phyloP scores from a whole-genome alignment of 257 asterid species.

The Agastache rugosa region DNA sequence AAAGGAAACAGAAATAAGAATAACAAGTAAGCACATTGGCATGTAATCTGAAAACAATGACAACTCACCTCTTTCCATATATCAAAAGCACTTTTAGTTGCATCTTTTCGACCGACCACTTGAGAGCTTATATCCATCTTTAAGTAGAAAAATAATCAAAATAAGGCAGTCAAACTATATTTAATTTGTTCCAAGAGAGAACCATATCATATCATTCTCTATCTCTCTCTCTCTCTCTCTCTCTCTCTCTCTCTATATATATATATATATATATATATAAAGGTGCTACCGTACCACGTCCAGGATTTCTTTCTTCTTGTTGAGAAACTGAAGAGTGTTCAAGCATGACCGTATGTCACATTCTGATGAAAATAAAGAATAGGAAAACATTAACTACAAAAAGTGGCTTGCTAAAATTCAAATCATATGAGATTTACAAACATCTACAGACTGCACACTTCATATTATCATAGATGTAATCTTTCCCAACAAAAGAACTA shows the following conservation, averaged over 20 bases:
- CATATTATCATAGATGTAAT: constrained; percentile 23
- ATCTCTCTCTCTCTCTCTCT: too few relatives aligned
- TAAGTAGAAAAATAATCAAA: constrained; percentile 32
- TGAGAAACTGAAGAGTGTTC: constrained; percentile 95
- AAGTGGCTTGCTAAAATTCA: constrained; percentile 19
- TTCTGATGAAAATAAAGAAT: constrained; percentile 53
- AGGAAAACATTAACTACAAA: constrained; percentile 23
- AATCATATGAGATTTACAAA: not conserved
- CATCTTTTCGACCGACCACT: constrained; percentile 93
- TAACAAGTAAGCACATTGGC: constrained; percentile 15
- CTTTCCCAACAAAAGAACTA: constrained; percentile 22
- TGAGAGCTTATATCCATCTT: constrained; percentile 91
- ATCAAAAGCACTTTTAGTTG: constrained; percentile 83
- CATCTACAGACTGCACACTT: constrained; percentile 12
- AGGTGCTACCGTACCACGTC: constrained; percentile 64
- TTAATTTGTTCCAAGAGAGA: constrained; percentile 19
- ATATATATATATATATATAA: not conserved
- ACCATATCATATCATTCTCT: constrained; percentile 20
- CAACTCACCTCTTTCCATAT: constrained; percentile 93
- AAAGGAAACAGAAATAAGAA: constrained; percentile 22
- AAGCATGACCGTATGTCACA: constrained; percentile 94
- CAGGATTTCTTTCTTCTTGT: constrained; percentile 81
- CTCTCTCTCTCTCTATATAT: not conserved
- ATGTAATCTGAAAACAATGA: constrained; percentile 32
- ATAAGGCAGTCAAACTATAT: constrained; percentile 27